Percentiles rank a stretch among this genome's conserved stretches.
Conservation (phyloP, 2,329 filamentous ascomycete genomes). For the Fusarium phyllophilum region DNA sequence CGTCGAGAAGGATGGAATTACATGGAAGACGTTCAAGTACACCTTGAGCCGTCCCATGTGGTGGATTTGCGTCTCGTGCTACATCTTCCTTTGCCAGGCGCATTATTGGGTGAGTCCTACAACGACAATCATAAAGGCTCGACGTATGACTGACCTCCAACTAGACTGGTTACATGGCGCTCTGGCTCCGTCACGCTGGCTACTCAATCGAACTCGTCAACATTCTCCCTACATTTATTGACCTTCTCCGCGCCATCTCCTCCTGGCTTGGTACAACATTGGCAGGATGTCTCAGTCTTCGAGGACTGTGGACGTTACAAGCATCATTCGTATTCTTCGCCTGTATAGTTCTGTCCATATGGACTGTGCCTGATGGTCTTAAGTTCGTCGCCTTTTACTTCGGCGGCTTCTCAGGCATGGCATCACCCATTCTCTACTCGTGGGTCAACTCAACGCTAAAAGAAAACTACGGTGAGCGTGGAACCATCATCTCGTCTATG, state of each 20-base stretch:
- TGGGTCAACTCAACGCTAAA: not conserved
- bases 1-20: not conserved
- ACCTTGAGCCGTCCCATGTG: not conserved
- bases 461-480: not conserved
- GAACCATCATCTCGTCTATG: conserved; percentile 1
- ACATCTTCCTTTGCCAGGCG: not conserved
- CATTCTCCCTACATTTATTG: not conserved
- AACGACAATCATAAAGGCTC: fast-evolving
- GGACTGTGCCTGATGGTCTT: not conserved
- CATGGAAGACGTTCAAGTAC: conserved; percentile 1
- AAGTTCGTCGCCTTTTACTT: not conserved
- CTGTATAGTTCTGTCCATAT: not conserved
- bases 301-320: not conserved
- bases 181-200: not conserved
- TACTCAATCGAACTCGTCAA: conserved; percentile 4
- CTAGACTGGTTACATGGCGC: not conserved
- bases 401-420: conserved; percentile 6
- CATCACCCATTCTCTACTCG: not conserved
- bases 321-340: conserved; percentile 2
- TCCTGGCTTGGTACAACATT: not conserved
- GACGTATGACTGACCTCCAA: fast-evolving
- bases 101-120: not conserved
- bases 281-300: not conserved
- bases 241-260: not conserved
- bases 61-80: conserved; percentile 6